Percentiles rank a stretch among this genome's conserved stretches.
These are phyloP conservation scores for Kregervanrija fluxuum DNA, from an alignment of 805 yeast genomes.

Conservation along the genomic window DNA sequence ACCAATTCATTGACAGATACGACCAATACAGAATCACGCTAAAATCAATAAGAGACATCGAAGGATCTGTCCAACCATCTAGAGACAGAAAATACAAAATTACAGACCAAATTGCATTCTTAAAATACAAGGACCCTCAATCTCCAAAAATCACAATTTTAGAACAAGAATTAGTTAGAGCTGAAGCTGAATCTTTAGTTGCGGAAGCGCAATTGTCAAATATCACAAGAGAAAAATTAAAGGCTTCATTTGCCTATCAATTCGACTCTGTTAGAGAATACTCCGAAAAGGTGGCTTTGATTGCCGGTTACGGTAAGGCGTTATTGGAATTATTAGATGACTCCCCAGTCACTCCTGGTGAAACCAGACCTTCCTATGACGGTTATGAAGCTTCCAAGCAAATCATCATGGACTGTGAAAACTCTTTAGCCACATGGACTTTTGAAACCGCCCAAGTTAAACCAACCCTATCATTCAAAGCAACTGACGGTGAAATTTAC, in stretches of 20 bases:
- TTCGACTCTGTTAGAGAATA: conserved; percentile 81
- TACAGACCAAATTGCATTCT: conserved; percentile 76
- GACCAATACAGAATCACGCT: conserved; percentile 81
- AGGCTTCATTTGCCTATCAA: conserved; percentile 77
- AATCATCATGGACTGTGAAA: conserved; percentile 79
- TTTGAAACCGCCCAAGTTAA: conserved; percentile 74
- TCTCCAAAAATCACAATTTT: conserved; percentile 73
- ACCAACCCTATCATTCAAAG: conserved; percentile 68
- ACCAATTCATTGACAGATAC: conserved; percentile 77
- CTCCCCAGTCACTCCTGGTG: conserved; percentile 86
- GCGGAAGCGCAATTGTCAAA: conserved; percentile 89
- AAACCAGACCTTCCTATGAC: conserved; percentile 82
- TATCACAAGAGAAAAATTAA: conserved; percentile 80
- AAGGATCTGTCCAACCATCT: conserved; percentile 81
- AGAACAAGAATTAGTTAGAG: conserved; percentile 86
- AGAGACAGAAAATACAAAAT: conserved; percentile 81
- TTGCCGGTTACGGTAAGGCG: conserved; percentile 89
- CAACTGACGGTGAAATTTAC: conserved; percentile 37
- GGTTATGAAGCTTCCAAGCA: conserved; percentile 87
- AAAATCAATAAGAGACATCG: conserved; percentile 77
- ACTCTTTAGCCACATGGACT: conserved; percentile 79
- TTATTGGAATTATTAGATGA: conserved; percentile 76
- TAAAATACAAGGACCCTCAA: conserved; percentile 81
- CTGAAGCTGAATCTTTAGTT: conserved; percentile 85
- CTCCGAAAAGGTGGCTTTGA: conserved; percentile 77